phyloP scores from a whole-genome alignment of 768 basidiomycete species.

The Astraeus odoratus region DNA sequence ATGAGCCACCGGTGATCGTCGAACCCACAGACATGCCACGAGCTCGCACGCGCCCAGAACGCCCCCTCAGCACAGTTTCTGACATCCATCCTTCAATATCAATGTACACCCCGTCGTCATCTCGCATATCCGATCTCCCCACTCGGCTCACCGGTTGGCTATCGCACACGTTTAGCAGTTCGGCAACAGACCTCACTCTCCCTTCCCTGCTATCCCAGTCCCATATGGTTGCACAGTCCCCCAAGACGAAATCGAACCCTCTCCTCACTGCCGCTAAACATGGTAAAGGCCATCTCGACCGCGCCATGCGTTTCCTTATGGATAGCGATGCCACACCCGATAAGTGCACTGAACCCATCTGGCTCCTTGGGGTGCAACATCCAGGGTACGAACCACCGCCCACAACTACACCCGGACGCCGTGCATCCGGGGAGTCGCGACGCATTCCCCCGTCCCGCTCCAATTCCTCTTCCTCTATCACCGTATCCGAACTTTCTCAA shows the following conservation, averaged over 20 bases:
- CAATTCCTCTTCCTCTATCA: constrained; percentile 34
- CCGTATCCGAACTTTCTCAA: constrained; percentile 29
- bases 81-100: constrained; percentile 39
- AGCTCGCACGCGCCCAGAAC: constrained; percentile 48
- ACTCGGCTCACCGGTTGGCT: constrained; percentile 77
- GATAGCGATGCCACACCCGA: constrained; percentile 87
- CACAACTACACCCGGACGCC: constrained; percentile 24
- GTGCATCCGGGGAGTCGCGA: constrained; percentile 36
- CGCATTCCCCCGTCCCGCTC: constrained; percentile 39
- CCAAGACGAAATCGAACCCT: constrained; percentile 42
- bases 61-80: constrained; percentile 41
- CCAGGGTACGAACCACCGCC: constrained; percentile 56
- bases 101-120: constrained; percentile 40
- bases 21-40: constrained; percentile 54
- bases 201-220: constrained; percentile 51
- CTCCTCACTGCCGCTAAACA: constrained; percentile 65
- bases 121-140: constrained; percentile 61
- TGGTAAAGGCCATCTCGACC: constrained; percentile 72
- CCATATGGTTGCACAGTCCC: constrained; percentile 25
- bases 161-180: constrained; percentile 67
- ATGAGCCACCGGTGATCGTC: constrained; percentile 60
- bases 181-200: constrained; percentile 65
- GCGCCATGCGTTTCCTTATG: constrained; percentile 83
- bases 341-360: constrained; percentile 75
- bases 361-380: constrained; percentile 83